Conservation (phyloP, 108 stramenopile species). For the Epipyxis sp. region DNA sequence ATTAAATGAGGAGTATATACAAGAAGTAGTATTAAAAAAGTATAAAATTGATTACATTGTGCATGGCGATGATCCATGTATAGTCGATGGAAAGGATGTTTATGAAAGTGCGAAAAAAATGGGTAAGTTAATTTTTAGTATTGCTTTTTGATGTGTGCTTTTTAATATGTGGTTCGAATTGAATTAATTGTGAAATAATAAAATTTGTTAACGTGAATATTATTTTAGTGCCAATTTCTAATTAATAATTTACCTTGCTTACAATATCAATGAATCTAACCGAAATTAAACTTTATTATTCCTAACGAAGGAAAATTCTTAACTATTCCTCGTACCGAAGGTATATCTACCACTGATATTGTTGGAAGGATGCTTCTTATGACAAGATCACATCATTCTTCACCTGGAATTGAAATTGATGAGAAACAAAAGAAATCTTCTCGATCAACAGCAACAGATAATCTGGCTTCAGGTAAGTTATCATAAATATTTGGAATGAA, state of each 20-base stretch:
- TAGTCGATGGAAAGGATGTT: slow-evolving; percentile 64
- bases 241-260: too few species aligned
- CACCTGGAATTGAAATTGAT: too few species aligned
- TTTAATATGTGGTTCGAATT: too few species aligned
- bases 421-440: too few species aligned
- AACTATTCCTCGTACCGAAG: slow-evolving; percentile 95
- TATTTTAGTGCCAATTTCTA: too few species aligned
- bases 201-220: too few species aligned
- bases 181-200: too few species aligned
- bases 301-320: slow-evolving; percentile 52
- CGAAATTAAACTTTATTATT: slow-evolving; percentile 52
- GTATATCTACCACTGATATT: slow-evolving; percentile 97
- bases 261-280: too few species aligned
- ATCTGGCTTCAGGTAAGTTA: too few species aligned
- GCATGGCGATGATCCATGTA: slow-evolving; percentile 98
- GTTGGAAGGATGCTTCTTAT: slow-evolving; percentile 95
- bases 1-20: slow-evolving; percentile 80
- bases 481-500: too few species aligned
- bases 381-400: slow-evolving; percentile 77
- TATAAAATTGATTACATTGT: slow-evolving; percentile 87
- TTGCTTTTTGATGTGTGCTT: too few species aligned
- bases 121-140: slow-evolving; percentile 50
- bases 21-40: slow-evolving; percentile 77
- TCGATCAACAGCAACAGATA: too few species aligned
- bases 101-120: slow-evolving; percentile 56